A percentile compares a stretch with the other conserved stretches of the same genome.
These are phyloP conservation scores for Atalantia buxifolia DNA, from an alignment of 345 rosid genomes.

Conservation along the genomic window DNA sequence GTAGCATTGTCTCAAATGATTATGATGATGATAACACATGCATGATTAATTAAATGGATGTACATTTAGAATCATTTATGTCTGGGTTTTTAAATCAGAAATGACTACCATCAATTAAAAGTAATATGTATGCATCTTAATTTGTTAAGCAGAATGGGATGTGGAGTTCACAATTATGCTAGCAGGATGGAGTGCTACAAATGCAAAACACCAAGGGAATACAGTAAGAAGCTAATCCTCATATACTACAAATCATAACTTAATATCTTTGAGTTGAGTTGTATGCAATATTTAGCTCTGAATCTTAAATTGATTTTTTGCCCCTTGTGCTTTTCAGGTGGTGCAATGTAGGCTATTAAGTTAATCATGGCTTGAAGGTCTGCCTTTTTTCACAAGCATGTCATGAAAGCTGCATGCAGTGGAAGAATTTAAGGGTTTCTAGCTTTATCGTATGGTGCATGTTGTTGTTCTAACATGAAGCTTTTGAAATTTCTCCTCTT, in stretches of 20 bases:
- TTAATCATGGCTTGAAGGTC: slow-evolving; percentile 13
- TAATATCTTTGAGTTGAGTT: not conserved
- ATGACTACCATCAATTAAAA: not conserved
- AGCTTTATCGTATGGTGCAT: slow-evolving; percentile 19
- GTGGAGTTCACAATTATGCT: slow-evolving; percentile 90
- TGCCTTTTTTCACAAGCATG: slow-evolving; percentile 4
- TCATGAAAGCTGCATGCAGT: slow-evolving; percentile 14
- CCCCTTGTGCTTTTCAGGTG: slow-evolving; percentile 30
- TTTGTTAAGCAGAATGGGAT: slow-evolving; percentile 36
- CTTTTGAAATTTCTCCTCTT: not conserved
- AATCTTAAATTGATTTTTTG: not conserved
- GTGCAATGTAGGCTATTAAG: slow-evolving; percentile 17
- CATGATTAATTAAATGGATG: not conserved
- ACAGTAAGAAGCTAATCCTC: slow-evolving; percentile 28
- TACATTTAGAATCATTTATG: not conserved
- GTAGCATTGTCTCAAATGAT: not conserved
- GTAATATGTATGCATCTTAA: not conserved
- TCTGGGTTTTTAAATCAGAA: not conserved
- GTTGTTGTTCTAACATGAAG: slow-evolving; percentile 13
- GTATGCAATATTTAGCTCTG: not conserved
- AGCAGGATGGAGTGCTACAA: slow-evolving; percentile 83
- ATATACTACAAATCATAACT: not conserved
- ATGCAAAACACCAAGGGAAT: slow-evolving; percentile 79
- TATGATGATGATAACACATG: not conserved
- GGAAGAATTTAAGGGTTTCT: slow-evolving; percentile 6